Base-by-base conservation (phyloP, 495 filamentous ascomycete species). In the Delitschia confertaspora region DNA sequence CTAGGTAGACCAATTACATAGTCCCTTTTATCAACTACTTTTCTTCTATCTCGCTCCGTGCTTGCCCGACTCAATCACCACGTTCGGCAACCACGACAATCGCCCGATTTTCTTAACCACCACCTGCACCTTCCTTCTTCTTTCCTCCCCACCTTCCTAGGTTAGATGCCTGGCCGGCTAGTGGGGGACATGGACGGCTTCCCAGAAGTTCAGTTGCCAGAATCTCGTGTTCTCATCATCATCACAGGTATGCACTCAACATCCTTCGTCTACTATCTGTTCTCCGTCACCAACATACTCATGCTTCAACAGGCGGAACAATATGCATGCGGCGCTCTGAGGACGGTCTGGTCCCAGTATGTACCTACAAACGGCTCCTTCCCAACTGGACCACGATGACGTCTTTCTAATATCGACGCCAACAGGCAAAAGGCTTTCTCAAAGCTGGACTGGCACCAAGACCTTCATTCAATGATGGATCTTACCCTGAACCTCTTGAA, bases 401-500 rank as follows among this genome's bases (percentile, higher is more conserved):
- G 6, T 17, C 14, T 5, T 13, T 10, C 22, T 44, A 44, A 44
- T 14, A 21, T 4, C 20, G n/a, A n/a, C n/a, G n/a, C n/a, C 13
- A 7, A 4, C 14, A 25, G 36, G 26, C 48, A n/a, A 82, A 77
- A 56, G 85, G 83, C 0, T 98, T 98, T 56, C 71, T 95, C 20
- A 71, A 93, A 29, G 76, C 77, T 36, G 85, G 84, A 42, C 80
- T 98, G 71, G 79, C 78, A 0, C 85, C 84, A 0, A 71, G 85
- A 39, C 87, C 87, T 1, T 83, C 75, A 1, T 96, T 98, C 67
- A 95, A 98, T 61, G 88, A 98, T 60, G 72, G 75, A 20, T 83
- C 83, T 0, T 65, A 65, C n/a, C 67, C 70, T 9, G 67, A 62
- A 40, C 55, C 64, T 8, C 64, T 83, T 40, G 68, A 73, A 13